Evolutionary conservation across 2,329 filamentous ascomycete genomes (phyloP).

Genomic region (Trichophyton schoenleinii): DNA sequence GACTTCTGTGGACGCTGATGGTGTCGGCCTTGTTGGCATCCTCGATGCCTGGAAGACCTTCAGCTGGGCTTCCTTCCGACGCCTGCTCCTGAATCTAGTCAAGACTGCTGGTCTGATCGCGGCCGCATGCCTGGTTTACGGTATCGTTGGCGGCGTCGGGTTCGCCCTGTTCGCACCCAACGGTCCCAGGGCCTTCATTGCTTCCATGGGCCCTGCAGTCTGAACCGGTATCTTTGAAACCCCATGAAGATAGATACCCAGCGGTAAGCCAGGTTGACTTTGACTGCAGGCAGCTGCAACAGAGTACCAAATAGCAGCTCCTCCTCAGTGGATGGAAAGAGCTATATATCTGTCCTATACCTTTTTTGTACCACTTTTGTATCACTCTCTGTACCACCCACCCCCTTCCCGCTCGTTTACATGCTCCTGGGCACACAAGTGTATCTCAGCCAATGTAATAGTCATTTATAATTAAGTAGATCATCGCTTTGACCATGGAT

Average conservation of each 20-base stretch:
- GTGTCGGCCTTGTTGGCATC: conserved; percentile 57
- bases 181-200: background rate
- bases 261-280: background rate
- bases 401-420: background rate
- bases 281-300: too few relatives aligned
- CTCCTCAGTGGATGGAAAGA: too few relatives aligned
- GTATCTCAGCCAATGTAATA: background rate
- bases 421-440: background rate
- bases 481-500: too few relatives aligned
- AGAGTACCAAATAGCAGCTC: background rate
- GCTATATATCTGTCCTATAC: too few relatives aligned
- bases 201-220: background rate
- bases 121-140: conserved; percentile 37
- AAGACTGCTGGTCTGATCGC: conserved; percentile 54
- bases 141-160: conserved; percentile 42
- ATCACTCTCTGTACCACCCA: background rate
- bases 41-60: conserved; percentile 70
- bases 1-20: conserved; percentile 60
- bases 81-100: conserved; percentile 60
- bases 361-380: too few relatives aligned
- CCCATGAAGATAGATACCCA: too few relatives aligned
- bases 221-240: background rate
- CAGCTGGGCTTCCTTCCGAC: conserved; percentile 55
- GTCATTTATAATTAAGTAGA: too few relatives aligned
- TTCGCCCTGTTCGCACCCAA: conserved; percentile 31